Percentiles rank a stretch among this genome's conserved stretches.
phyloP scores from a whole-genome alignment of 345 rosid species.

The Gossypium anomalum region DNA sequence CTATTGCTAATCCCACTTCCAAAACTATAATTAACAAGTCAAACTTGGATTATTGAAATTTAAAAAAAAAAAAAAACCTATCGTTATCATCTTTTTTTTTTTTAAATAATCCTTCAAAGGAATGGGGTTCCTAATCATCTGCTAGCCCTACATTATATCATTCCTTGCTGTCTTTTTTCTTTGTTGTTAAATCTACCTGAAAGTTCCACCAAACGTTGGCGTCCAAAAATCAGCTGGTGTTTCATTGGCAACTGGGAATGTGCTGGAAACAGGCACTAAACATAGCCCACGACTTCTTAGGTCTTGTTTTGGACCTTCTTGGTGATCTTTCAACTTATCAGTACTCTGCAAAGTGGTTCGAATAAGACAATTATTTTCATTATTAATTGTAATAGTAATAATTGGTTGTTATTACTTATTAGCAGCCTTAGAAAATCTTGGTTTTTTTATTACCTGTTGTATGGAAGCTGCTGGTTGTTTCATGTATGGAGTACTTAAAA shows the following conservation, averaged over 20 bases:
- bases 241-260: slow-evolving; percentile 62
- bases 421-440: neutral
- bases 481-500: slow-evolving; percentile 54
- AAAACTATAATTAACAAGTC: slow-evolving; percentile 3
- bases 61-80: neutral
- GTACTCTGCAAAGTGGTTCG: slow-evolving; percentile 21
- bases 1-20: slow-evolving; percentile 24
- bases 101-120: neutral
- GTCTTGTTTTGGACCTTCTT: slow-evolving; percentile 46
- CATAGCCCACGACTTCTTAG: slow-evolving; percentile 77
- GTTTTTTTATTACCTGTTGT: slow-evolving; percentile 44
- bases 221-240: slow-evolving; percentile 63
- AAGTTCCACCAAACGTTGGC: slow-evolving; percentile 74
- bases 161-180: slow-evolving; percentile 20
- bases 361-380: neutral
- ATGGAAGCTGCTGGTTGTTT: slow-evolving; percentile 48
- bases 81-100: neutral
- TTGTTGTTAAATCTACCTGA: slow-evolving; percentile 24
- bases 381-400: neutral
- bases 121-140: slow-evolving; percentile 31
- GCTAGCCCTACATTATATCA: slow-evolving; percentile 29
- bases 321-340: slow-evolving; percentile 29
- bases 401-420: neutral
- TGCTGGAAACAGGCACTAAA: slow-evolving; percentile 71
- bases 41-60: slow-evolving; percentile 1